A percentile compares a stretch with the other conserved stretches of the same genome.
These are phyloP conservation scores for Populus simonii DNA, from an alignment of 345 rosid species.

Conservation along the genomic window DNA sequence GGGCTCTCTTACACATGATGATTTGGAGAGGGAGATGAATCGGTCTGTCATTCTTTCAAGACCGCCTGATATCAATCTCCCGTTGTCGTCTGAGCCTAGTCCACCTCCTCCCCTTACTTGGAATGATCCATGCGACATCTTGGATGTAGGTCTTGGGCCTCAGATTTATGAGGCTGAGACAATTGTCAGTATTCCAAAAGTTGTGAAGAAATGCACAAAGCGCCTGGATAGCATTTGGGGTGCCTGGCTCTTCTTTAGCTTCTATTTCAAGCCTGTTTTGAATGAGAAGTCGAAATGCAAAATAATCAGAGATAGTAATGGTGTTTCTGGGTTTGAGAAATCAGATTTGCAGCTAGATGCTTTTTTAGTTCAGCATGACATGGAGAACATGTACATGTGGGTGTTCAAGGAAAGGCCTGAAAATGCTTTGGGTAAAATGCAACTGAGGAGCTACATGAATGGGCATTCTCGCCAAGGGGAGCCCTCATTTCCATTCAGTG, in stretches of 20 bases:
- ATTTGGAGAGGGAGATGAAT: conserved; percentile 85
- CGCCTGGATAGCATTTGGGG: conserved; percentile 94
- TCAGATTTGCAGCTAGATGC: conserved; percentile 80
- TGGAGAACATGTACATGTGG: conserved; percentile 99
- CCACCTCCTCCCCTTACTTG: conserved; percentile 60
- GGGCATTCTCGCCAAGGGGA: conserved; percentile 99
- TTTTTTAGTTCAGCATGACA: conserved; percentile 94
- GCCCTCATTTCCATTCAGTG: conserved; percentile 81
- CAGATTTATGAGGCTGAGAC: conserved; percentile 76
- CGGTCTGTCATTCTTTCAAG: conserved; percentile 68
- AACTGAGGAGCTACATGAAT: conserved; percentile 93
- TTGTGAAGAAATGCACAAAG: conserved; percentile 66
- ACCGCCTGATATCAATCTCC: conserved; percentile 92
- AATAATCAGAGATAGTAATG: conserved; percentile 63
- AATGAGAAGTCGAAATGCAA: conserved; percentile 86
- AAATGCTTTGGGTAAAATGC: conserved; percentile 98
- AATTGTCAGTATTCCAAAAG: conserved; percentile 54
- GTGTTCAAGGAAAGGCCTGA: conserved; percentile 95
- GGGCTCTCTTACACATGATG: conserved; percentile 83
- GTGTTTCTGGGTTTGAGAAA: conserved; percentile 78
- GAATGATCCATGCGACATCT: conserved; percentile 65
- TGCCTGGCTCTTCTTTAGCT: conserved; percentile 96
- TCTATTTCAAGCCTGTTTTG: conserved; percentile 84
- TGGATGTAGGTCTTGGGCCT: conserved; percentile 76
- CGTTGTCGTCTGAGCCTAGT: conserved; percentile 79